A percentile compares a stretch with the other conserved stretches of the same genome.
These are phyloP conservation scores for Panicum hallii DNA, from an alignment of 202 grass and related monocot species.

Conservation along the genomic window DNA sequence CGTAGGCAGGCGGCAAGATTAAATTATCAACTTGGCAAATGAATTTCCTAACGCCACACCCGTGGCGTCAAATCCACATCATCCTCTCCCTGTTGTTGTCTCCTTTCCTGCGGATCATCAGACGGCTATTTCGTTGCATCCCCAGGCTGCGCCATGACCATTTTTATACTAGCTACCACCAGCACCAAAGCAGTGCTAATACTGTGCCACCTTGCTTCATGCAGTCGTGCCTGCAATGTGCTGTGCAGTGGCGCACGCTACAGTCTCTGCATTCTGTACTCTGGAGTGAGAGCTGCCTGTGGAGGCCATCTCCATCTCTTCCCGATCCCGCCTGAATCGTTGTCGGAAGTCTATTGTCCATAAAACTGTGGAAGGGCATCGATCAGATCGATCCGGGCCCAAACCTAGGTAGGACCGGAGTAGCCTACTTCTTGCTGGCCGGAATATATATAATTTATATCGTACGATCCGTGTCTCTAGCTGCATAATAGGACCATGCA, in stretches of 20 bases:
- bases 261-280: background rate
- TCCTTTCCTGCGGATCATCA: background rate
- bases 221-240: background rate
- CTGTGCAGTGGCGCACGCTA: background rate
- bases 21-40: background rate
- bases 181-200: background rate
- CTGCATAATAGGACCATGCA: too few relatives aligned
- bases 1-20: background rate
- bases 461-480: background rate
- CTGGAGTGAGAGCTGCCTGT: background rate
- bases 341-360: background rate
- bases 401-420: background rate
- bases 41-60: background rate
- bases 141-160: background rate
- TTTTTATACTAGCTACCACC: background rate
- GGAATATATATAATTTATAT: background rate
- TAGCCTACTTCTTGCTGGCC: background rate
- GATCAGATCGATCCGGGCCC: background rate
- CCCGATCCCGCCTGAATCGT: constrained; percentile 13
- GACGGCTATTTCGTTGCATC: background rate
- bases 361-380: background rate
- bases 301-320: background rate
- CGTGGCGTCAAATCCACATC: background rate
- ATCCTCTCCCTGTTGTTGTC: background rate
- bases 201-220: background rate